Conservation (phyloP, 2,329 filamentous ascomycete genomes). For the Colletotrichum shisoi region DNA sequence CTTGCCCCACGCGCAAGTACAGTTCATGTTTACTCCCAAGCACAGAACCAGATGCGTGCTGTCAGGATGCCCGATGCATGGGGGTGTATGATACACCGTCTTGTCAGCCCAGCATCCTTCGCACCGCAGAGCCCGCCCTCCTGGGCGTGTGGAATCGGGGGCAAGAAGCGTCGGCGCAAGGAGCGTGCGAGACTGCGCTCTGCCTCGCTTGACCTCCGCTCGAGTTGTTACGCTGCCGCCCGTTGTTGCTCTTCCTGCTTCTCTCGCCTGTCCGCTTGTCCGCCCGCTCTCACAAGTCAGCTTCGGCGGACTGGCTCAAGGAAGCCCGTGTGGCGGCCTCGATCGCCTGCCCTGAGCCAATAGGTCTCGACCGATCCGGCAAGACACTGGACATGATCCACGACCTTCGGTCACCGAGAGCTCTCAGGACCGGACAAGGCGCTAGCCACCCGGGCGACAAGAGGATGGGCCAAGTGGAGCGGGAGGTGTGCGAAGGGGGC, state of each 20-base stretch:
- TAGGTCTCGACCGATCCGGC: constrained; percentile 47
- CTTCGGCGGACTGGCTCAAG: constrained; percentile 27
- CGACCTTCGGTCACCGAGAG: constrained; percentile 57
- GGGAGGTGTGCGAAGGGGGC: constrained; percentile 39
- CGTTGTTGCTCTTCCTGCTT: constrained; percentile 18
- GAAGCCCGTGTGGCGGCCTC: constrained; percentile 37
- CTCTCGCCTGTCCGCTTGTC: constrained; percentile 21
- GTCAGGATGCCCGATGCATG: constrained; percentile 24
- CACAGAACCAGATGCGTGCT: constrained; percentile 18
- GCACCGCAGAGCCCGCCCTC: not conserved
- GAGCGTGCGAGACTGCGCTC: constrained; percentile 25
- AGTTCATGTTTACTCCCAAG: constrained; percentile 20
- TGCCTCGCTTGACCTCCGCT: constrained; percentile 22
- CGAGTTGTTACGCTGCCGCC: constrained; percentile 18
- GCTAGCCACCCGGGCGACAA: constrained; percentile 41
- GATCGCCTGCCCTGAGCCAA: constrained; percentile 39
- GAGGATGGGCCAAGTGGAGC: constrained; percentile 33
- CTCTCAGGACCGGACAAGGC: constrained; percentile 49
- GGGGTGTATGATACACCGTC: constrained; percentile 2
- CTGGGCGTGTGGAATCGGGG: constrained; percentile 12
- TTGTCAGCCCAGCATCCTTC: not conserved
- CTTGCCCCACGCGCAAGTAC: constrained; percentile 12
- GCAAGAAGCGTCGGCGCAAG: constrained; percentile 21
- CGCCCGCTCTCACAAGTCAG: constrained; percentile 27
- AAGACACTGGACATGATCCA: constrained; percentile 50